phyloP scores from a whole-genome alignment of 768 basidiomycete species.

The Suillus discolor region DNA sequence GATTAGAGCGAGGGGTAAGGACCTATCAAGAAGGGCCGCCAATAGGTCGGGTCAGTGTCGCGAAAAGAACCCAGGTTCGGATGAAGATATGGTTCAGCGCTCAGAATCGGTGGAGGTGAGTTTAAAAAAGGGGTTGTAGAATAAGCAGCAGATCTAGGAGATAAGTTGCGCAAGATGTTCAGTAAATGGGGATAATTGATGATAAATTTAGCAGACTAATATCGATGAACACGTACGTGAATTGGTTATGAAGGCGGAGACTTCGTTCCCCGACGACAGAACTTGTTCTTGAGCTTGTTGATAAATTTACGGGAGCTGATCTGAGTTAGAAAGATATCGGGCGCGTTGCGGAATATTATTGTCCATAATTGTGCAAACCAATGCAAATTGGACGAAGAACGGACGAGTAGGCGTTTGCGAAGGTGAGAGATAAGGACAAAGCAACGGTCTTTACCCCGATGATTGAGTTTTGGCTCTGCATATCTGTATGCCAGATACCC shows the following conservation, averaged over 20 bases:
- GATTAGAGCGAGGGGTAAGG: neutral
- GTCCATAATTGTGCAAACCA: conserved; percentile 69
- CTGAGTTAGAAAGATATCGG: conserved; percentile 69
- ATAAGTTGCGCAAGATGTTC: neutral
- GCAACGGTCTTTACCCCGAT: conserved; percentile 52
- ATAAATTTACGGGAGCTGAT: conserved; percentile 76
- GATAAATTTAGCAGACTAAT: no score
- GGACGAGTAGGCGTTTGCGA: neutral
- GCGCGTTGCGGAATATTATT: conserved; percentile 83
- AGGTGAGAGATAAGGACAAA: conserved; percentile 1
- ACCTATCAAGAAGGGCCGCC: neutral
- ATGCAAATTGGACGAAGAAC: neutral
- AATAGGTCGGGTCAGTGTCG: neutral
- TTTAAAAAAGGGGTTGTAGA: no score
- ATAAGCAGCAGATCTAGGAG: neutral
- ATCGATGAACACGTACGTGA: conserved; percentile 18
- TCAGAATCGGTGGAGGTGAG: neutral
- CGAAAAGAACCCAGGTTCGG: neutral
- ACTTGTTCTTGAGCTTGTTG: conserved; percentile 61
- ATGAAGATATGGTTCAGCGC: neutral
- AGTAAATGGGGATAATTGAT: neutral
- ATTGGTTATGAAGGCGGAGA: conserved; percentile 61
- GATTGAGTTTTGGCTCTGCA: conserved; percentile 73
- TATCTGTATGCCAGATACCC: conserved; percentile 43
- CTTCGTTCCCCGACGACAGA: conserved; percentile 81